Base-by-base conservation (phyloP, 2,329 filamentous ascomycete genomes). In the Orbilia blumenaviensis region DNA sequence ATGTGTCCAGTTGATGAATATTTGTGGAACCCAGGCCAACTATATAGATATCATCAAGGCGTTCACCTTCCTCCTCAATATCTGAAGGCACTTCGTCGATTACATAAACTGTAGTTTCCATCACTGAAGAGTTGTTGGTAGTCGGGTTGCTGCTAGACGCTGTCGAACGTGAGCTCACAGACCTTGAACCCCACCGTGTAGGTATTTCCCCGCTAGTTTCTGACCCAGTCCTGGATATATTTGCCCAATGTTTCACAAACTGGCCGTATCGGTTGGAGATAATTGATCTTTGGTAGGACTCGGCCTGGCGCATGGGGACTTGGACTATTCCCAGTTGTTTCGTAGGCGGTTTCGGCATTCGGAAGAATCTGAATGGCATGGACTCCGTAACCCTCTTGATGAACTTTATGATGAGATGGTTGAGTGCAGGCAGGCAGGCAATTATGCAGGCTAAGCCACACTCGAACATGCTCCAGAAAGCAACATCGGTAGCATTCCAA, bases 391-490 rank as follows among this genome's bases (percentile, higher is more conserved):
- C 41, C 10, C 27, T 62, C 25, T 61, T 56, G 2, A 63, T 23
- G 29, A 62, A 58, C 42, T 48, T 60, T 25, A 72, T 32, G 21
- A 64, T 62, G 25, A 63, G 23, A 36, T 74, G 69, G 16, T 74
- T 74, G n/a, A 74, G 54, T 1, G 69, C 69, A 2, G 69, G 69
- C 36, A 74, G 23, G 16, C 69, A 66, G n/a, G 69, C 69, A 14
- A 74, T 67, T 9, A 64, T 48, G 36, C 58, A 63, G 12, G 69
- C 69, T 7, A 74, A 34, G 21, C 41, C 25, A 32, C 69, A 56
- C 29, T 74, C 69, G 8, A 74, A 25, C 21, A 41, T 61, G 25
- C 69, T 62, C 61, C 62, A 74, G 44, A 74, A 74, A 3, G 58
- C 36, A 36, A 67, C 62, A n/a, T 34, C 52, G 21, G 50, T 62